These are phyloP conservation scores for Tubosaeta brunneosetosa DNA, from an alignment of 768 basidiomycete species.

Conservation along the genomic window DNA sequence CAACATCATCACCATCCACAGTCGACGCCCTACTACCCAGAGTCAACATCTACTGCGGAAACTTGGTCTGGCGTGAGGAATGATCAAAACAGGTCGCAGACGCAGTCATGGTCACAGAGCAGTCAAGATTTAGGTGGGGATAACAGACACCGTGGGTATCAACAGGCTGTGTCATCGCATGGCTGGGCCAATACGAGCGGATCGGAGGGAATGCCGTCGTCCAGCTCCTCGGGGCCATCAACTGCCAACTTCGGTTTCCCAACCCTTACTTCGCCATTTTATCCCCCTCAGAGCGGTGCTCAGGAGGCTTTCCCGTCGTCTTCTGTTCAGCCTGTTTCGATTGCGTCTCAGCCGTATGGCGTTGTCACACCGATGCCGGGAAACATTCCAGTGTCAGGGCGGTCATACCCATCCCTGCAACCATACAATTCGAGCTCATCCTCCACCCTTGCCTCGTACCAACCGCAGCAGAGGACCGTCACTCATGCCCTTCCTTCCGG, in stretches of 20 bases:
- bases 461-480: slow-evolving; percentile 22
- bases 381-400: slow-evolving; percentile 19
- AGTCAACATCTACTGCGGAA: slow-evolving; percentile 16
- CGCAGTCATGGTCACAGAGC: slow-evolving; percentile 26
- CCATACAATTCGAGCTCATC: slow-evolving; percentile 18
- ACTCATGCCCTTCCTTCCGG: slow-evolving; percentile 14
- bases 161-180: slow-evolving; percentile 22
- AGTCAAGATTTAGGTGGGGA: slow-evolving; percentile 21
- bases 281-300: slow-evolving; percentile 37
- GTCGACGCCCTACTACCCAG: slow-evolving; percentile 22
- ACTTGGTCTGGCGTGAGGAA: slow-evolving; percentile 20
- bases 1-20: slow-evolving; percentile 25
- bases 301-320: slow-evolving; percentile 31
- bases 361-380: slow-evolving; percentile 18
- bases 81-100: slow-evolving; percentile 18
- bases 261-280: slow-evolving; percentile 56
- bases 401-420: slow-evolving; percentile 28
- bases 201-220: slow-evolving; percentile 23
- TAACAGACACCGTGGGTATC: slow-evolving; percentile 30
- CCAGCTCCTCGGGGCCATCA: slow-evolving; percentile 18
- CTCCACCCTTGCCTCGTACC: slow-evolving; percentile 20
- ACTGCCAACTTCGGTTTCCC: slow-evolving; percentile 38
- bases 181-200: slow-evolving; percentile 18
- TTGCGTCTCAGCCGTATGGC: slow-evolving; percentile 28
- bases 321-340: slow-evolving; percentile 30